Evolutionary conservation across 768 basidiomycete species (phyloP).

Genomic region (Pisolithus sp.): DNA sequence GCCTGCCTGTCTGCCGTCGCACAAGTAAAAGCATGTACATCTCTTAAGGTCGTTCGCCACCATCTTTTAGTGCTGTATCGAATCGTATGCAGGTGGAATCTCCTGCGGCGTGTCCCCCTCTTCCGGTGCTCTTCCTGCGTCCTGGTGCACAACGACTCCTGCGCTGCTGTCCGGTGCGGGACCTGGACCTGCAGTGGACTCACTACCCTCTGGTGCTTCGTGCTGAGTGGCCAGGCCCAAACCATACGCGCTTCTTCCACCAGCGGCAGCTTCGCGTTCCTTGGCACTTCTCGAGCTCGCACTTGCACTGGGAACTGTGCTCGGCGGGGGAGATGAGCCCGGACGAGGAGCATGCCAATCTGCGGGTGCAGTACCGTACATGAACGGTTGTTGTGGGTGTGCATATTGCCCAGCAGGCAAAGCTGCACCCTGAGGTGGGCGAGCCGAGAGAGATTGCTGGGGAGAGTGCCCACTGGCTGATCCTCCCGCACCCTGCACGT

Average conservation of each 20-base stretch:
- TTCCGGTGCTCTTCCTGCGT: slow-evolving; percentile 19
- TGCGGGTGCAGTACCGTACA: slow-evolving; percentile 9
- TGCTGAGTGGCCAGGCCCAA: slow-evolving; percentile 16
- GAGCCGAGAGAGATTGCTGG: not conserved
- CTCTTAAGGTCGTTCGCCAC: no score
- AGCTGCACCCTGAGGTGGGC: not conserved
- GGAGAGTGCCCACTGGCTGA: slow-evolving; percentile 4
- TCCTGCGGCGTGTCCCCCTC: slow-evolving; percentile 16
- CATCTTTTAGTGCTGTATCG: slow-evolving; percentile 11
- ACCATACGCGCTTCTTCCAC: slow-evolving; percentile 9
- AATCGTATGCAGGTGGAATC: slow-evolving; percentile 25
- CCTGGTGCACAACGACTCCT: slow-evolving; percentile 23
- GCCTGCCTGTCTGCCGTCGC: no score
- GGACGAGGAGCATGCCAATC: slow-evolving; percentile 19
- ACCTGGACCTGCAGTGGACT: not conserved
- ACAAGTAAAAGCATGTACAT: no score
- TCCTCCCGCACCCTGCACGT: slow-evolving; percentile 3
- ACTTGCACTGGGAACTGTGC: slow-evolving; percentile 14
- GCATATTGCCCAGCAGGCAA: not conserved
- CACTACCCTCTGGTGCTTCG: not conserved
- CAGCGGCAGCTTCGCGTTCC: slow-evolving; percentile 21
- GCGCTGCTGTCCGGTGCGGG: not conserved
- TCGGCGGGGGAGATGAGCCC: slow-evolving; percentile 16
- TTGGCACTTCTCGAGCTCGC: slow-evolving; percentile 11
- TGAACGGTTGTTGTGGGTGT: slow-evolving; percentile 1